Conservation (phyloP, 2,329 filamentous ascomycete genomes). For the Fusarium sp. region DNA sequence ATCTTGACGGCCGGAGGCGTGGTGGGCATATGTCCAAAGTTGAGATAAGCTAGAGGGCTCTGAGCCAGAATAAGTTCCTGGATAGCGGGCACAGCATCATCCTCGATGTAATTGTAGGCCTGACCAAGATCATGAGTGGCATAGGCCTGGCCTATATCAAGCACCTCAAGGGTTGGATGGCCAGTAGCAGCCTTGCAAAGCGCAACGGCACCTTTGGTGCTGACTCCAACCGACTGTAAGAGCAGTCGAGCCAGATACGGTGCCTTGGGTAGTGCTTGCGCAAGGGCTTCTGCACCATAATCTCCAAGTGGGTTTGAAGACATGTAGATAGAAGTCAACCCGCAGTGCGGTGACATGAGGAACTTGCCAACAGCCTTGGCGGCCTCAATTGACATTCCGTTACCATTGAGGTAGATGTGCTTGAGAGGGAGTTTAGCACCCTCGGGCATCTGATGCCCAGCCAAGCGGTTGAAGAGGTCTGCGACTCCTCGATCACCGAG, state of each 20-base stretch:
- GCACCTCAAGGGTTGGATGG: constrained; percentile 54
- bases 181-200: constrained; percentile 56
- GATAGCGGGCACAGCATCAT: constrained; percentile 54
- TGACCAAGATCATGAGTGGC: constrained; percentile 62
- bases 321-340: constrained; percentile 56
- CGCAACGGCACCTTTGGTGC: constrained; percentile 56
- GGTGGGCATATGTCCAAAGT: constrained; percentile 58
- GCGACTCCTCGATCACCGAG: constrained; percentile 63
- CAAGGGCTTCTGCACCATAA: constrained; percentile 51
- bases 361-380: constrained; percentile 53
- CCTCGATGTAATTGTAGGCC: constrained; percentile 64
- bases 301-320: constrained; percentile 58
- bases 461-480: constrained; percentile 59
- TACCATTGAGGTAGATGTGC: constrained; percentile 57
- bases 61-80: constrained; percentile 52
- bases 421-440: constrained; percentile 52
- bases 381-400: constrained; percentile 53
- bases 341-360: constrained; percentile 52
- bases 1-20: constrained; percentile 48
- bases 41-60: constrained; percentile 58
- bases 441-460: constrained; percentile 49
- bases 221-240: constrained; percentile 62
- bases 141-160: constrained; percentile 64
- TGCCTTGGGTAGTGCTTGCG: constrained; percentile 52
- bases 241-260: constrained; percentile 55